Conservation (phyloP, 192 early-diverging fungal genomes). For the Borealophlyctis nickersoniae region DNA sequence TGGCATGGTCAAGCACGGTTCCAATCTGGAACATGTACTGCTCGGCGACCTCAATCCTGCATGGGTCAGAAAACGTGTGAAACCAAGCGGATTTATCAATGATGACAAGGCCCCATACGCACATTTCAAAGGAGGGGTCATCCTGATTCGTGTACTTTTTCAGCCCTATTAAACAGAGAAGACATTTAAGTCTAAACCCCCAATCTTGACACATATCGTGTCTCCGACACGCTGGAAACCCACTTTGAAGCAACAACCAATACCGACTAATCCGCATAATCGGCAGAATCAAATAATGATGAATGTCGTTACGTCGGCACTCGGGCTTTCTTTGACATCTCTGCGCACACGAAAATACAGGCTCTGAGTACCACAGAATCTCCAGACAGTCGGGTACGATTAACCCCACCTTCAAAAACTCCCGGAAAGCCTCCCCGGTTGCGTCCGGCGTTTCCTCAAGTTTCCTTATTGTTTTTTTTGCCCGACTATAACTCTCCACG, state of each 20-base stretch:
- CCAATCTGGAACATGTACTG: constrained; percentile 32
- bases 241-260: constrained; percentile 25
- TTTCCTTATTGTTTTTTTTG: constrained; percentile 19
- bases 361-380: background rate
- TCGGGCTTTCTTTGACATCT: constrained; percentile 19
- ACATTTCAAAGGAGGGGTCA: constrained; percentile 12
- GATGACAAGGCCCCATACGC: background rate
- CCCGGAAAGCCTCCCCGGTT: constrained; percentile 8
- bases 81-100: background rate
- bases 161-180: constrained; percentile 13
- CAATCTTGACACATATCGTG: too few species aligned
- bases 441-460: constrained; percentile 6
- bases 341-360: background rate
- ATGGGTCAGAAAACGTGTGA: background rate
- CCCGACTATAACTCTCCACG: constrained; percentile 22
- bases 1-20: constrained; percentile 22
- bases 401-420: constrained; percentile 17
- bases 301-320: constrained; percentile 16
- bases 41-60: constrained; percentile 21
- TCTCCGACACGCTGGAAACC: constrained; percentile 3
- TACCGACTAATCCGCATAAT: constrained; percentile 27
- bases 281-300: constrained; percentile 21
- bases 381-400: background rate
- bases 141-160: constrained; percentile 15
- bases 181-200: too few species aligned